Evolutionary conservation across 75 land plant genomes (phyloP), one percentile per base, ranked within the genome.

Genomic region (Pinus albicaulis): DNA sequence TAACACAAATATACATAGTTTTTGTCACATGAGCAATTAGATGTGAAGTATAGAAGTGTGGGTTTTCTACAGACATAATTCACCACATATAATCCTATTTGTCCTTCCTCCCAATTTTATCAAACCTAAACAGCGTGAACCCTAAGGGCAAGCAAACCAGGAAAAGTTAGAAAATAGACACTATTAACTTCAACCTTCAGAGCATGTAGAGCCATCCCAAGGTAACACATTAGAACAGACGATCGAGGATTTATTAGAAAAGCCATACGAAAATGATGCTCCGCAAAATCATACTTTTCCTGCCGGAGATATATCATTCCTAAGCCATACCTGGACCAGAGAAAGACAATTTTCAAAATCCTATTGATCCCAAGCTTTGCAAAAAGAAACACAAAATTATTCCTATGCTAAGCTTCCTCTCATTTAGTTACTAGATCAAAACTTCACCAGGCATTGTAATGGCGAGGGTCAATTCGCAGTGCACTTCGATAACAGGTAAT

Each of bases 251-350:
- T 95, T 16, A 98, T 95, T 59, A 85, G 85, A 36, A 84, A 84
- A 16, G 99, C 98, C 57, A 77, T 89, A 23, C 93, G 86, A 66
- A 98, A 92, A 77, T 98, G 93, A 76, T 95, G 98, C 87, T 95
- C 99, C 0, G 99, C 88, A 76, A 98, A 91, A 77, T 98, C 95
- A 79, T 78, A 95, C 76, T 95, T 98, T 85, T 98, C 99, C 81
- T 98, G 99, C 22, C 98, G 87, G 72, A 98, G 92, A 77, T 85
- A 98, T 38, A 95, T 84, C 80, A 93, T 90, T 55, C 99, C 99
- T 71, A 96, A 91, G 10, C 99, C 99, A 86, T 94, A 90, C 86
- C 86, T 84, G 66, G 17, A 56, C 28, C 38, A 2, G 48, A 68
- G 53, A n/a, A 68, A 3, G 41, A 3, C 0, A 13, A 22, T n/a